Conservation (phyloP, 768 basidiomycete genomes). For the Botryobasidium botryosum region DNA sequence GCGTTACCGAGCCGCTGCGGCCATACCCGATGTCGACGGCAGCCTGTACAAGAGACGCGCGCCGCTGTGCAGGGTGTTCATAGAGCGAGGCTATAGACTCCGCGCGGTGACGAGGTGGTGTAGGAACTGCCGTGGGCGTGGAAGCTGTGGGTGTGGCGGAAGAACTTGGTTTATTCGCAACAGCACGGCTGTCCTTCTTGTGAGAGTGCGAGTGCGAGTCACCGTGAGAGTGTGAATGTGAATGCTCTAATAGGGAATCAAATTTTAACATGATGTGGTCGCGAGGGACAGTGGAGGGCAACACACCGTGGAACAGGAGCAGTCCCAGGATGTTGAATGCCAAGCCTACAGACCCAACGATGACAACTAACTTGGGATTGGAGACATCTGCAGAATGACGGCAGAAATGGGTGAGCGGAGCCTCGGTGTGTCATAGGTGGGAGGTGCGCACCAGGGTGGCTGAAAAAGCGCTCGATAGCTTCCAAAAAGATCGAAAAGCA, state of each 20-base stretch:
- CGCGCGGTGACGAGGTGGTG: constrained; percentile 1
- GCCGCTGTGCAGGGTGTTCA: constrained; percentile 33
- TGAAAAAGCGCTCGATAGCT: constrained; percentile 81
- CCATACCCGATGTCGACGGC: constrained; percentile 48
- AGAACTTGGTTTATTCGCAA: background rate
- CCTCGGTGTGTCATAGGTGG: background rate
- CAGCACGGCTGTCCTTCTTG: background rate
- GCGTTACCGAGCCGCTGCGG: constrained; percentile 14
- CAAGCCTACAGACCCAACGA: constrained; percentile 80
- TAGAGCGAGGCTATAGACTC: constrained; percentile 46
- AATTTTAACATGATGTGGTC: background rate
- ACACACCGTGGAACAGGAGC: constrained; percentile 84
- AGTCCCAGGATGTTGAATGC: constrained; percentile 86
- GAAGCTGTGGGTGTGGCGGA: no score
- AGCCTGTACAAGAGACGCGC: constrained; percentile 40
- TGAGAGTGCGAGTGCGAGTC: constrained; percentile 16
- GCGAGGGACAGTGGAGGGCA: constrained; percentile 1
- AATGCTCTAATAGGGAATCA: constrained; percentile 33
- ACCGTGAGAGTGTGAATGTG: constrained; percentile 42
- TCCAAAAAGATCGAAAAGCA: constrained; percentile 94
- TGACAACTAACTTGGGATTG: constrained; percentile 72
- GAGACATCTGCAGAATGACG: constrained; percentile 46
- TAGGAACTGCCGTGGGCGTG: constrained; percentile 21
- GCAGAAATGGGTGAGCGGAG: constrained; percentile 9
- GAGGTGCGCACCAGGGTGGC: constrained; percentile 43